Evolutionary conservation across 2,329 filamentous ascomycete genomes (phyloP).

Genomic region (Dothiorella sarmentorum): DNA sequence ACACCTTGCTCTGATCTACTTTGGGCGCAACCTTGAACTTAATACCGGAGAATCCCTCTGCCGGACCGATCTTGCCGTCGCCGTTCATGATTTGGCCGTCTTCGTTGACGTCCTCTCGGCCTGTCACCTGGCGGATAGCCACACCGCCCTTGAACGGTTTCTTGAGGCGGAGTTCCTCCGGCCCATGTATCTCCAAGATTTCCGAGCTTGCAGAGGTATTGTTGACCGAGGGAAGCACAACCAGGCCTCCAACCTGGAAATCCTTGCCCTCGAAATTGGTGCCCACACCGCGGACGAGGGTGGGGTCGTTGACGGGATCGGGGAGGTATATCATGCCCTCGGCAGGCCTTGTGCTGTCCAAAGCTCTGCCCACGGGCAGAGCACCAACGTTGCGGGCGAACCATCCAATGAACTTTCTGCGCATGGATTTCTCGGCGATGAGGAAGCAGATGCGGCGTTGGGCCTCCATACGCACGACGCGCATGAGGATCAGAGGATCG

Average conservation of each 20-base stretch:
- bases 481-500: constrained; percentile 89
- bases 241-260: constrained; percentile 73
- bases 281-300: constrained; percentile 71
- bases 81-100: constrained; percentile 61
- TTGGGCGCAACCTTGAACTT: constrained; percentile 88
- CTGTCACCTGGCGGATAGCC: constrained; percentile 76
- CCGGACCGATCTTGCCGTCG: constrained; percentile 50
- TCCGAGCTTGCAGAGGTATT: constrained; percentile 77
- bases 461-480: constrained; percentile 81
- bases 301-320: constrained; percentile 80
- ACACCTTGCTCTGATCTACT: constrained; percentile 90
- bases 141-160: constrained; percentile 77
- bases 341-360: constrained; percentile 80
- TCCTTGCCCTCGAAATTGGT: constrained; percentile 75
- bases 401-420: constrained; percentile 82
- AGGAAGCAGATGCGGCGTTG: constrained; percentile 86
- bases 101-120: constrained; percentile 67
- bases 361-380: constrained; percentile 87
- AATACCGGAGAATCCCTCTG: constrained; percentile 65
- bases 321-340: constrained; percentile 82
- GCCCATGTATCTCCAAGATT: constrained; percentile 74
- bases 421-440: constrained; percentile 93
- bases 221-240: constrained; percentile 83
- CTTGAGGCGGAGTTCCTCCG: constrained; percentile 81
- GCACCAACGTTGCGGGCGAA: constrained; percentile 80